These are phyloP conservation scores for Aquanectria penicillioides DNA, from an alignment of 2,329 filamentous ascomycete genomes.

Conservation along the genomic window DNA sequence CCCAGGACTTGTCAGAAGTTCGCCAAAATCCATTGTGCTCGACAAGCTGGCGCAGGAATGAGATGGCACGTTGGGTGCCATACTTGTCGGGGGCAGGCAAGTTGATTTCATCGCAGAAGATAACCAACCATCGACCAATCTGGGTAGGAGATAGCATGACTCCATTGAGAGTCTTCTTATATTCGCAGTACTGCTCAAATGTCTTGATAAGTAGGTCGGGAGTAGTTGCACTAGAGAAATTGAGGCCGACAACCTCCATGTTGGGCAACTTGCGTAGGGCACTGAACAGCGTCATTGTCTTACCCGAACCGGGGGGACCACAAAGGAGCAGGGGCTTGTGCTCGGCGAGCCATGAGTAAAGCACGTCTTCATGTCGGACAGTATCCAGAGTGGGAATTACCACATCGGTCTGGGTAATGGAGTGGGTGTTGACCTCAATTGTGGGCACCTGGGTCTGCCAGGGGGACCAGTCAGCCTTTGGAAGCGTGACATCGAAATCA, in stretches of 20 bases:
- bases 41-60: constrained; percentile 95
- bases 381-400: constrained; percentile 98
- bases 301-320: constrained; percentile 97
- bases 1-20: constrained; percentile 97
- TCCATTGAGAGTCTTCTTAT: constrained; percentile 97
- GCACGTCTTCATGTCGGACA: constrained; percentile 96
- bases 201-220: constrained; percentile 98
- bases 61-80: constrained; percentile 95
- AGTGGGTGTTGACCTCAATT: constrained; percentile 98
- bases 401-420: constrained; percentile 96
- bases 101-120: constrained; percentile 99
- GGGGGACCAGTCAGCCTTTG: constrained; percentile 86
- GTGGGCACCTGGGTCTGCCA: constrained; percentile 96
- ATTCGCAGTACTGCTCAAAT: constrained; percentile 99
- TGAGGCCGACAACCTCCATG: constrained; percentile 99
- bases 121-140: constrained; percentile 95
- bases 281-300: constrained; percentile 99
- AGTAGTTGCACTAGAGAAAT: constrained; percentile 98
- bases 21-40: constrained; percentile 99
- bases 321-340: constrained; percentile 97
- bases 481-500: constrained; percentile 91
- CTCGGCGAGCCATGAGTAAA: constrained; percentile 99
- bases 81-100: constrained; percentile 97
- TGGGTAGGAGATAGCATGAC: constrained; percentile 96
- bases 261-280: constrained; percentile 95